Percentiles rank a stretch among this genome's conserved stretches.
Conservation (phyloP, 2,329 filamentous ascomycete genomes). For the Apiospora aurea region DNA sequence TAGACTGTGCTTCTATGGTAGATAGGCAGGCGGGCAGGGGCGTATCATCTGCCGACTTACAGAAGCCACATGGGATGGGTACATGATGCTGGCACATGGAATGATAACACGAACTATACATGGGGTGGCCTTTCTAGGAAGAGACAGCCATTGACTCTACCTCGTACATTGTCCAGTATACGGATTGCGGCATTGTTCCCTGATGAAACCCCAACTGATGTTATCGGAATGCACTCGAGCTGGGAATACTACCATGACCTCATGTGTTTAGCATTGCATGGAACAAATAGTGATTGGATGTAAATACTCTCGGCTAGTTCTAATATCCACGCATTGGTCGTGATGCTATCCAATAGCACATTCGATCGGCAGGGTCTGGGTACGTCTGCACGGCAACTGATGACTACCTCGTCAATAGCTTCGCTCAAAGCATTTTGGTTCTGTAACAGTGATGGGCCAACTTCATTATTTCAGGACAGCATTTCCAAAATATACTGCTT, state of each 20-base stretch:
- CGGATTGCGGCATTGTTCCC: background rate
- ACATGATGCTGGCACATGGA: background rate
- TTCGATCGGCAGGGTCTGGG: background rate
- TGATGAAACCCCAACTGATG: background rate
- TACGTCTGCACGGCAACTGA: background rate
- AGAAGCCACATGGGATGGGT: background rate
- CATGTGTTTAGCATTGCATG: background rate
- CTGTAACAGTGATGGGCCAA: background rate
- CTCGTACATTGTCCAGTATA: background rate
- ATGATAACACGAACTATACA: background rate
- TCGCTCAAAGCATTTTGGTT: background rate
- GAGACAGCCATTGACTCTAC: background rate
- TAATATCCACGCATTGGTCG: no score
- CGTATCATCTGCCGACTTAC: background rate
- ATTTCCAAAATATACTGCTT: no score
- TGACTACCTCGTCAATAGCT: background rate
- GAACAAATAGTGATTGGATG: background rate
- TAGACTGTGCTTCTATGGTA: background rate
- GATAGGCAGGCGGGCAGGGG: background rate
- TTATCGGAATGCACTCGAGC: background rate
- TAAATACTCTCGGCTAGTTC: background rate
- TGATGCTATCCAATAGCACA: background rate
- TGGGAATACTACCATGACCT: background rate
- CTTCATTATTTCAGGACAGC: background rate
- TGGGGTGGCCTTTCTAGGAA: background rate